phyloP scores from a whole-genome alignment of 257 asterid genomes.

The Penstemon newberryi region DNA sequence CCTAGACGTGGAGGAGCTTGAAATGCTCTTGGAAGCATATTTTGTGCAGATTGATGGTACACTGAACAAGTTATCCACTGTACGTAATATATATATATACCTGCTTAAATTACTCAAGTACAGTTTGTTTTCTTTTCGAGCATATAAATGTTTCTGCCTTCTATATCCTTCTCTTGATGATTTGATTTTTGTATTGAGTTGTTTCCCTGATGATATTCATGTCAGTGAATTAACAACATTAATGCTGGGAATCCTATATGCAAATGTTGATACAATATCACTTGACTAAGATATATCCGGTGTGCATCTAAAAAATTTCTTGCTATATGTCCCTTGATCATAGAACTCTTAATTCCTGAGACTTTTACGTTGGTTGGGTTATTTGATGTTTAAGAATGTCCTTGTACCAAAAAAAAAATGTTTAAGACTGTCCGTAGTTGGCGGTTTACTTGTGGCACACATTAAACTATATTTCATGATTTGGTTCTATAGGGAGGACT shows the following conservation, averaged over 20 bases:
- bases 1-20: conserved; percentile 93
- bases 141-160: not conserved
- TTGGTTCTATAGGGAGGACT: not conserved
- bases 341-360: no score
- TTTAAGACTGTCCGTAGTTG: not conserved
- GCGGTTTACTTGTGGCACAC: not conserved
- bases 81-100: conserved; percentile 36
- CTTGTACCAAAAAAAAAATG: no score
- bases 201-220: no score
- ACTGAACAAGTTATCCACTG: conserved; percentile 85
- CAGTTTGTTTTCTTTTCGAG: conserved; percentile 3
- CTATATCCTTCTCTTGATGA: conserved; percentile 5
- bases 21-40: conserved; percentile 96
- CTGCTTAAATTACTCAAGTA: not conserved
- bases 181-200: not conserved
- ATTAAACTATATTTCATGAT: not conserved
- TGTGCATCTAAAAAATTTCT: no score
- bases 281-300: no score
- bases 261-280: no score
- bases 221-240: no score
- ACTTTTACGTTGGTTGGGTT: no score
- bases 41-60: conserved; percentile 94
- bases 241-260: no score
- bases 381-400: no score
- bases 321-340: no score